Evolutionary conservation across 164 flowering plant genomes (phyloP), one percentile per base, ranked within the genome.

Genomic region (Stephania japonica): DNA sequence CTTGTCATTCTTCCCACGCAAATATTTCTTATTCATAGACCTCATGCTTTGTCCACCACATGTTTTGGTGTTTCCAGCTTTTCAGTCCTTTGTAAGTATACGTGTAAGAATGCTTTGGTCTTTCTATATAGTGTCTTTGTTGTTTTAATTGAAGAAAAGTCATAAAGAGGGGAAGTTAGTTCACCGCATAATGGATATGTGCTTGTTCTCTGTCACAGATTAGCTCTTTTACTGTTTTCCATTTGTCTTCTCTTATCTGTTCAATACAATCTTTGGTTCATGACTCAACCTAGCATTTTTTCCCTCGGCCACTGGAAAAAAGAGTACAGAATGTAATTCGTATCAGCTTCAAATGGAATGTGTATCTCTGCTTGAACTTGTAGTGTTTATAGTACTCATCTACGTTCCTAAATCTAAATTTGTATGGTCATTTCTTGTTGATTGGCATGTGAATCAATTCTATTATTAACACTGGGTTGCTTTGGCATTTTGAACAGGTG

Each of bases 401-500:
- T 16, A 56, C 23, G 0, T 56, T 44, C n/a, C 23, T 2, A 32
- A 32, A 32, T 32, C 2, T 43, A n/a, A 19, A 53, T 67, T 42
- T 69, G 24, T 42, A 61, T 69, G n/a, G 42, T 27, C 63, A 63
- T 56, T 32, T 63, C 23, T 56, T 12, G 10, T 41, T 14, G 47
- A 18, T 44, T 38, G 71, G 65, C 70, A 61, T 65, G 23, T 42
- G 63, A 69, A 62, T 77, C 65, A 72, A 75, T 47, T 75, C 19
- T 63, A 19, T 66, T 68, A 10, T 75, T 69, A 18, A 69, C 50
- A 61, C 38, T 71, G 47, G 50, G 49, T 70, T 79, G 12, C 21
- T 66, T 75, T 76, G 70, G 41, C 65, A 53, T 32, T 67, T 76
- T 72, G 68, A 65, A 81, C 85, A 93, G 98, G 91, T 42, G 80